Percentiles rank a stretch among this genome's conserved stretches.
Evolutionary conservation across 345 rosid genomes (phyloP).

Genomic region (Pugionium dolabratum): DNA sequence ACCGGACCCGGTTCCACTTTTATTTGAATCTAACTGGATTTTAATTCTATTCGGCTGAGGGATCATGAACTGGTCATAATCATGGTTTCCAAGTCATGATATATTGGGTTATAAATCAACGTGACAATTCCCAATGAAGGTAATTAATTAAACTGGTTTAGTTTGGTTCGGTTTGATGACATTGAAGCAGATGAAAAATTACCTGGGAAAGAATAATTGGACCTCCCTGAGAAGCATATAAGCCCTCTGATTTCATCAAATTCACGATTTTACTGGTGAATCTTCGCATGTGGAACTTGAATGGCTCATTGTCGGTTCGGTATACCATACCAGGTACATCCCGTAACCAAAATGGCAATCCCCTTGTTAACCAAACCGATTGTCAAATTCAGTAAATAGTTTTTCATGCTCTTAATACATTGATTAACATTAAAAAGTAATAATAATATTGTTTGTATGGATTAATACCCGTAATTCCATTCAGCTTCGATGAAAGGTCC

Average conservation of each 20-base stretch:
- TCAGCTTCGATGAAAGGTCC: slow-evolving; percentile 88
- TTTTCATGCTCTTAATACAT: background rate
- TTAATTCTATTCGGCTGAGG: background rate
- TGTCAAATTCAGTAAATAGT: background rate
- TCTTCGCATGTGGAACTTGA: slow-evolving; percentile 75
- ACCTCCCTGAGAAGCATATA: slow-evolving; percentile 92
- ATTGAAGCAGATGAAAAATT: background rate
- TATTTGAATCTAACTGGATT: background rate
- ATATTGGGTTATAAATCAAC: background rate
- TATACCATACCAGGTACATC: slow-evolving; percentile 73
- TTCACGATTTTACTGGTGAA: slow-evolving; percentile 67
- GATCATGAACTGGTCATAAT: background rate
- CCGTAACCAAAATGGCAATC: slow-evolving; percentile 86
- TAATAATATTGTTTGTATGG: background rate
- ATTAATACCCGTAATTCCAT: slow-evolving; percentile 80
- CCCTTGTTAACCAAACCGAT: slow-evolving; percentile 47
- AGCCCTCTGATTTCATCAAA: slow-evolving; percentile 73
- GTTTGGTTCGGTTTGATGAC: background rate
- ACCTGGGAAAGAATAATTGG: slow-evolving; percentile 97
- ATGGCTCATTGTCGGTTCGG: slow-evolving; percentile 75
- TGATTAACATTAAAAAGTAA: background rate
- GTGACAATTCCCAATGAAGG: background rate
- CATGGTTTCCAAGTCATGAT: background rate
- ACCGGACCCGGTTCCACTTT: background rate
- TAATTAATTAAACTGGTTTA: background rate